A percentile compares a stretch with the other conserved stretches of the same genome.
These are phyloP conservation scores for Claviceps pazoutovae DNA, from an alignment of 2,329 filamentous ascomycete genomes.

Conservation along the genomic window DNA sequence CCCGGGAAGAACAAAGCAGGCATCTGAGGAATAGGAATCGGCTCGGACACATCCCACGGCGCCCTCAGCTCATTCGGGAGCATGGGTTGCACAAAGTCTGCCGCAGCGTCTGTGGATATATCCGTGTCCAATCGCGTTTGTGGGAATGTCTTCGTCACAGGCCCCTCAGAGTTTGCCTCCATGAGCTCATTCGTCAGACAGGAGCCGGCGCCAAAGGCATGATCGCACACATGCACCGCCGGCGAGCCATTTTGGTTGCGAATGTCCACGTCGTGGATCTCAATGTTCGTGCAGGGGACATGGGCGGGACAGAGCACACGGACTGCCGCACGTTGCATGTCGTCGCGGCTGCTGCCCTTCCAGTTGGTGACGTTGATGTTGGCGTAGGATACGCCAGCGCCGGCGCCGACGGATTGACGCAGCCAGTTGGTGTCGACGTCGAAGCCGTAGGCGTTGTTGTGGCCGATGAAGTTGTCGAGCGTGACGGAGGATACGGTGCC, in stretches of 20 bases:
- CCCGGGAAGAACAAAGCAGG: not conserved
- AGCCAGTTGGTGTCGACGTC: not conserved
- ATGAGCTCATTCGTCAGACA: not conserved
- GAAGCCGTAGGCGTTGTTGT: not conserved
- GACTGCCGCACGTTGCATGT: not conserved
- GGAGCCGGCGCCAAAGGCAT: not conserved
- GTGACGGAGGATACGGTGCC: not conserved
- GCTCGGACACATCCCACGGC: not conserved
- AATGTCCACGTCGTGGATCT: not conserved
- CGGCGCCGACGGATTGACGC: not conserved
- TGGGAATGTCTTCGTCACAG: too few relatives aligned
- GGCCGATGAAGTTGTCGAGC: conserved; percentile 1
- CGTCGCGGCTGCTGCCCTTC: not conserved
- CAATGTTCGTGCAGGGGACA: not conserved
- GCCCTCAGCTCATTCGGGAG: not conserved
- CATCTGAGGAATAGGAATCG: not conserved
- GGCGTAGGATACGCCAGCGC: not conserved
- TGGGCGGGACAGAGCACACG: not conserved
- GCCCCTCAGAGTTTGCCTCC: too few relatives aligned
- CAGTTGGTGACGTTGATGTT: not conserved
- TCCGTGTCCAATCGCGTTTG: too few relatives aligned
- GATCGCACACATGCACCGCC: not conserved
- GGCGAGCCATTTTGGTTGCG: not conserved
- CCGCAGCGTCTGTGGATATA: too few relatives aligned
- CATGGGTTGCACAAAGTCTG: not conserved